Percentiles rank a stretch among this genome's conserved stretches.
phyloP scores from a whole-genome alignment of 2,329 filamentous ascomycete species.

The Colletotrichum ledebouriae region DNA sequence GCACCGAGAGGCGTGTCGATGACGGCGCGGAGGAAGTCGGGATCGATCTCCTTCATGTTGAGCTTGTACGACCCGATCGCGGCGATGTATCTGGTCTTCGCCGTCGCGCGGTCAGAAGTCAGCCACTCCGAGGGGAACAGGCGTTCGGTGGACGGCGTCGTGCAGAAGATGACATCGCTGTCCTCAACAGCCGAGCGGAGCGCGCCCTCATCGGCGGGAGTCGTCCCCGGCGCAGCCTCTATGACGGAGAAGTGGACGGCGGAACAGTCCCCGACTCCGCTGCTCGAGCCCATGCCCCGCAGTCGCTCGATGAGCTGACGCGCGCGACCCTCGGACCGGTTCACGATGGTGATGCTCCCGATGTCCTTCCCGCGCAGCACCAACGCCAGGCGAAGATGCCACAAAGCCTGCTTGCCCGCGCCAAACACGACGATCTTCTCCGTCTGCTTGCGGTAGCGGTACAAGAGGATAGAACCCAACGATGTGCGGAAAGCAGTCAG shows the following conservation, averaged over 20 bases:
- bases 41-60: slow-evolving; percentile 52
- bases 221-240: slow-evolving; percentile 39
- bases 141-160: slow-evolving; percentile 48
- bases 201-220: slow-evolving; percentile 34
- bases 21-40: slow-evolving; percentile 46
- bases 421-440: slow-evolving; percentile 46
- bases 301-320: slow-evolving; percentile 40
- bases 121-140: slow-evolving; percentile 47
- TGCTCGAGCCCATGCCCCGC: slow-evolving; percentile 43
- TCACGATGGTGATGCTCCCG: slow-evolving; percentile 50
- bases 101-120: slow-evolving; percentile 38
- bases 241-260: slow-evolving; percentile 27
- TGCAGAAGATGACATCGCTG: slow-evolving; percentile 51
- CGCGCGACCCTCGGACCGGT: slow-evolving; percentile 46
- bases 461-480: slow-evolving; percentile 53
- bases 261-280: slow-evolving; percentile 25
- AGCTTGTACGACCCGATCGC: slow-evolving; percentile 51
- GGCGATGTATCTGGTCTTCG: slow-evolving; percentile 47
- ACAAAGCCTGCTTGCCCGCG: slow-evolving; percentile 59
- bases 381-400: slow-evolving; percentile 77
- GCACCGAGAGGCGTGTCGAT: slow-evolving; percentile 38
- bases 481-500: slow-evolving; percentile 79
- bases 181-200: slow-evolving; percentile 41
- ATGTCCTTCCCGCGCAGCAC: slow-evolving; percentile 57
- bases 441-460: slow-evolving; percentile 42